phyloP scores from a whole-genome alignment of 768 basidiomycete genomes.

The Suillus occidentalis region DNA sequence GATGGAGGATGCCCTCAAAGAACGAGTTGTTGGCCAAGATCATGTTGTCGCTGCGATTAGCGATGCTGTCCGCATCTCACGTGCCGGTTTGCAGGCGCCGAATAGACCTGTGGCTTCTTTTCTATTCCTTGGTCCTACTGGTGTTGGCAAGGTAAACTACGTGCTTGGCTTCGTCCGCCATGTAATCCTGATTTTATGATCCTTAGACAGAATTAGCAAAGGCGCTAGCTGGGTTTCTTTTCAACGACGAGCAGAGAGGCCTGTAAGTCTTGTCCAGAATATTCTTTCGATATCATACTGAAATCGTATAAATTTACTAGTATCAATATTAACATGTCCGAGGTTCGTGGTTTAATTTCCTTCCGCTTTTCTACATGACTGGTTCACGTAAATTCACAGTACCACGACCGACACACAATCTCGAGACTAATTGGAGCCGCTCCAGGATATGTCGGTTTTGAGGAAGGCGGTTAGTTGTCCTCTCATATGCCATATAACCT shows the following conservation, averaged over 20 bases:
- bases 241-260: constrained; percentile 84
- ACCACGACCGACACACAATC: constrained; percentile 89
- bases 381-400: constrained; percentile 42
- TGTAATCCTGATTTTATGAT: constrained; percentile 8
- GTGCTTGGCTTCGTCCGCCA: neutral
- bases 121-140: constrained; percentile 87
- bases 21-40: constrained; percentile 87
- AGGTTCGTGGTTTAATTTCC: constrained; percentile 35
- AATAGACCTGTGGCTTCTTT: constrained; percentile 91
- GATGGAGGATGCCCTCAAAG: constrained; percentile 83
- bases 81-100: constrained; percentile 87
- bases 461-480: constrained; percentile 58
- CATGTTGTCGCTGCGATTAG: constrained; percentile 83
- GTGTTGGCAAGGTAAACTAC: constrained; percentile 70
- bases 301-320: constrained; percentile 35
- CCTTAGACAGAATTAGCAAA: constrained; percentile 85
- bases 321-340: constrained; percentile 95
- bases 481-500: neutral
- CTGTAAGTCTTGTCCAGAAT: constrained; percentile 50
- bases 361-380: neutral
- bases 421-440: constrained; percentile 90
- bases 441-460: constrained; percentile 84
- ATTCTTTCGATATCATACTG: neutral
- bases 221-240: constrained; percentile 84
- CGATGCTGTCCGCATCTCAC: constrained; percentile 89